A percentile compares a stretch with the other conserved stretches of the same genome.
Evolutionary conservation across 2,329 filamentous ascomycete genomes (phyloP).

Genomic region (Elsinoe ampelina): DNA sequence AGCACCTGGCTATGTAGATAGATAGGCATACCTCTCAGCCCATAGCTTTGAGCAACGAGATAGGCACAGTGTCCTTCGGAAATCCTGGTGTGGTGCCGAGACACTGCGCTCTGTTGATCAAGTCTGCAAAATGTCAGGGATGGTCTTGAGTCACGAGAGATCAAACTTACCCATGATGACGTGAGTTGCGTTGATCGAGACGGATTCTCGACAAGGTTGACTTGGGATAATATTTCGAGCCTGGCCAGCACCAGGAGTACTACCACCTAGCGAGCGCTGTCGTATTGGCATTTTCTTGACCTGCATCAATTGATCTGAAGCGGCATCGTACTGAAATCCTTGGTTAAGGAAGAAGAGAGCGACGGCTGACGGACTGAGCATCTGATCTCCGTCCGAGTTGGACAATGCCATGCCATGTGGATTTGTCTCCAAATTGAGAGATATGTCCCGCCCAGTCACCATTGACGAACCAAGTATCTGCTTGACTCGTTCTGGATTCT

Average conservation of each 20-base stretch:
- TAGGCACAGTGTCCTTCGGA: neutral
- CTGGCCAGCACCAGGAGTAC: neutral
- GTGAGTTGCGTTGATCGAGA: neutral
- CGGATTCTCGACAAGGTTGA: neutral
- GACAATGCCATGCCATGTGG: neutral
- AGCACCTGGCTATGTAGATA: too few species aligned
- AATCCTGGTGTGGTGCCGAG: neutral
- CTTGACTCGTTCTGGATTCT: neutral
- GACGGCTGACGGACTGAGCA: neutral
- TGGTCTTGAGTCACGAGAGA: neutral
- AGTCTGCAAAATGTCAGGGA: neutral
- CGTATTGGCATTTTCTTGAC: too few species aligned
- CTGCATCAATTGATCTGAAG: neutral
- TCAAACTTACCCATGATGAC: neutral
- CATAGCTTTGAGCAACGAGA: too few species aligned
- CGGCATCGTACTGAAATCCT: neutral
- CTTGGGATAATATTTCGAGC: neutral
- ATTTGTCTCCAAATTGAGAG: neutral
- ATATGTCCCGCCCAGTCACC: too few species aligned
- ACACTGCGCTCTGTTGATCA: neutral
- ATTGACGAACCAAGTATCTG: neutral
- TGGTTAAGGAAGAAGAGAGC: neutral
- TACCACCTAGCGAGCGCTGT: neutral
- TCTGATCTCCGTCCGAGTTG: neutral
- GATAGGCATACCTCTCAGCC: too few species aligned